Evolutionary conservation across 352 stramenopile species (phyloP).

Genomic region (Phytophthora pinifolia): DNA sequence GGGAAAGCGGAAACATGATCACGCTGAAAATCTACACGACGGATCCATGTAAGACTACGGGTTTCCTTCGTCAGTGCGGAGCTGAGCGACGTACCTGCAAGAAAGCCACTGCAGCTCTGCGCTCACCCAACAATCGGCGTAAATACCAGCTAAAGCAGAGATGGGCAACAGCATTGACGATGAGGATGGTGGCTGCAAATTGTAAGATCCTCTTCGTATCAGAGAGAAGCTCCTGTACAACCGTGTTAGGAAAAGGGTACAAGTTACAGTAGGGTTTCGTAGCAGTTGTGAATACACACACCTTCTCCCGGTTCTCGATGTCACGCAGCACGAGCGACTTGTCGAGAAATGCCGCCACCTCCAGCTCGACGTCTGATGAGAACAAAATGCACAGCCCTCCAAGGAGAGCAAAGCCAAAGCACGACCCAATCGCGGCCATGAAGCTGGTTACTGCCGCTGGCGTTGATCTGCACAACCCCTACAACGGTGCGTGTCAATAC

Average conservation of each 20-base stretch:
- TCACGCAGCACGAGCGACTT: constrained; percentile 38
- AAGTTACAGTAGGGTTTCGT: not conserved
- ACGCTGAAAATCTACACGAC: constrained; percentile 56
- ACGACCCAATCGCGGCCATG: constrained; percentile 48
- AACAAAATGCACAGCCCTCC: constrained; percentile 65
- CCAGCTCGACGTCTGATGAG: constrained; percentile 35
- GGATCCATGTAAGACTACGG: constrained; percentile 1
- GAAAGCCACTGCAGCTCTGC: constrained; percentile 55
- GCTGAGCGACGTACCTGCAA: constrained; percentile 40
- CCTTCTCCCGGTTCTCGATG: constrained; percentile 40
- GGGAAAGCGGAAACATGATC: constrained; percentile 59
- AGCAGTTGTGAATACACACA: constrained; percentile 10
- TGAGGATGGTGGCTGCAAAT: constrained; percentile 36
- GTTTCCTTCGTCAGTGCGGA: not conserved
- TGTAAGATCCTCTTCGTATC: constrained; percentile 44
- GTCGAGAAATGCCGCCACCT: constrained; percentile 56
- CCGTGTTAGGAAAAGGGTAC: not conserved
- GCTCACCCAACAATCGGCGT: constrained; percentile 49
- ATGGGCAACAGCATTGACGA: constrained; percentile 38
- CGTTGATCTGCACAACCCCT: constrained; percentile 56
- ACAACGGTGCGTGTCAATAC: not conserved
- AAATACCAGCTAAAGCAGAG: constrained; percentile 47
- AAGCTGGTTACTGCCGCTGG: constrained; percentile 53
- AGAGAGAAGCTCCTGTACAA: constrained; percentile 41
- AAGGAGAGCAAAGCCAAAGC: constrained; percentile 50